phyloP scores from a whole-genome alignment of 306 rosid species.

The Sphenostylis stenocarpa region DNA sequence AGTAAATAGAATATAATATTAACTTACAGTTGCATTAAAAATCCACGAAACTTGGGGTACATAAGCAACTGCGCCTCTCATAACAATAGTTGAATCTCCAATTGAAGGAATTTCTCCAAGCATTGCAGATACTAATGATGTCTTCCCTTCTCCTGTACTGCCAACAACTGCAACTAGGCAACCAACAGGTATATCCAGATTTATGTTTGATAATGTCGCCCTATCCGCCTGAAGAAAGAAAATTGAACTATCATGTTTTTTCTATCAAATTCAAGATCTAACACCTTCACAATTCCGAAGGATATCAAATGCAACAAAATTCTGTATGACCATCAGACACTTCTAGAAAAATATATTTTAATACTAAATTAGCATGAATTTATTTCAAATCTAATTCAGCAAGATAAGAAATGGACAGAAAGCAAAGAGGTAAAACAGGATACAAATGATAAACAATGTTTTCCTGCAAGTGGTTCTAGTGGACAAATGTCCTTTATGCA shows the following conservation, averaged over 20 bases:
- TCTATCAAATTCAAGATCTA: constrained; percentile 22
- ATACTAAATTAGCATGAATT: not conserved
- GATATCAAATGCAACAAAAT: constrained; percentile 8
- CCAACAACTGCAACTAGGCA: constrained; percentile 94
- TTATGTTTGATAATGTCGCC: constrained; percentile 71
- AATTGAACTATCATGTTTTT: not conserved
- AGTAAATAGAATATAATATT: constrained; percentile 11
- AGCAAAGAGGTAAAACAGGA: constrained; percentile 23
- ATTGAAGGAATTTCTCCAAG: constrained; percentile 81
- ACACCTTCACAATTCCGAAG: constrained; percentile 3
- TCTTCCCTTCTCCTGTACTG: constrained; percentile 98
- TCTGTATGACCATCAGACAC: not conserved
- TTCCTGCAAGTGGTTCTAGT: not conserved
- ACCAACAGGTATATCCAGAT: constrained; percentile 76
- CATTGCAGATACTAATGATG: constrained; percentile 91
- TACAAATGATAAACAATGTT: constrained; percentile 14
- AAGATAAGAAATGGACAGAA: constrained; percentile 11
- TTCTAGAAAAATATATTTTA: constrained; percentile 3
- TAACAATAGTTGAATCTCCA: constrained; percentile 49
- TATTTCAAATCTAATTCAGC: constrained; percentile 14
- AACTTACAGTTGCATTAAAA: constrained; percentile 93
- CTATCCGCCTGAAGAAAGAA: constrained; percentile 59
- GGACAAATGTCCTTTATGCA: constrained; percentile 20
- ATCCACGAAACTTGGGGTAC: constrained; percentile 98
- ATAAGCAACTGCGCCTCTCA: constrained; percentile 86